Percentiles rank a stretch among this genome's conserved stretches.
These are phyloP conservation scores for Phytophthora agathidicida DNA, from an alignment of 352 stramenopile species.

Conservation along the genomic window DNA sequence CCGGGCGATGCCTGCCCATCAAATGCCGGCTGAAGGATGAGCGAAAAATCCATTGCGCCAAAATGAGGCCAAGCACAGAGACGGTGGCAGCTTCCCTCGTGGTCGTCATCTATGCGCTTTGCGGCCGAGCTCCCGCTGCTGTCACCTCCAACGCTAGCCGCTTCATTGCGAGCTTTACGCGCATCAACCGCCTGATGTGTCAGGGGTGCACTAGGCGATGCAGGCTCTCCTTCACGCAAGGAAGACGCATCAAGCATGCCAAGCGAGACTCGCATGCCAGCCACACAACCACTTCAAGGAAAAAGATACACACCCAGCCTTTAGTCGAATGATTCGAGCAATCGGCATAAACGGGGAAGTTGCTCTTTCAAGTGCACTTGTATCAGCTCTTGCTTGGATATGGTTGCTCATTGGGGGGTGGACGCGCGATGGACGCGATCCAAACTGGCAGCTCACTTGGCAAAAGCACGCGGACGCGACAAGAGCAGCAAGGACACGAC, in stretches of 20 bases:
- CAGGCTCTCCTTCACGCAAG: too few relatives aligned
- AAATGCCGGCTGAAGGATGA: slow-evolving; percentile 13
- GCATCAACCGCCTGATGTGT: too few relatives aligned
- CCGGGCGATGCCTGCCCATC: slow-evolving; percentile 9
- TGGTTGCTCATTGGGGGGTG: too few relatives aligned
- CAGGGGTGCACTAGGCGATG: too few relatives aligned
- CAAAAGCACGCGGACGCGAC: slow-evolving; percentile 37
- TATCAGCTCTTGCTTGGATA: slow-evolving; percentile 8
- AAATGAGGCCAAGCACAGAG: too few relatives aligned
- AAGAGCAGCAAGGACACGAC: slow-evolving; percentile 8
- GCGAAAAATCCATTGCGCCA: slow-evolving; percentile 29
- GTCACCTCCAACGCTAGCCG: background rate
- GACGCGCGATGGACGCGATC: too few relatives aligned
- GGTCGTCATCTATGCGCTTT: background rate
- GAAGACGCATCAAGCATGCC: too few relatives aligned
- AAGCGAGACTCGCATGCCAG: too few relatives aligned
- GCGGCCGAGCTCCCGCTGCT: too few relatives aligned
- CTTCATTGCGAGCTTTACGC: background rate
- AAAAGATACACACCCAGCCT: background rate
- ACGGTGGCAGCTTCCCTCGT: background rate
- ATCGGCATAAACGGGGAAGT: slow-evolving; percentile 26
- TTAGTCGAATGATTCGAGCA: slow-evolving; percentile 31
- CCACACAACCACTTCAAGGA: too few relatives aligned
- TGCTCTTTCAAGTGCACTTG: slow-evolving; percentile 9
- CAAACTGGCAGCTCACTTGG: slow-evolving; percentile 23